Base-by-base conservation (phyloP, 139 green algal species). In the Ostreobium quekettii region DNA sequence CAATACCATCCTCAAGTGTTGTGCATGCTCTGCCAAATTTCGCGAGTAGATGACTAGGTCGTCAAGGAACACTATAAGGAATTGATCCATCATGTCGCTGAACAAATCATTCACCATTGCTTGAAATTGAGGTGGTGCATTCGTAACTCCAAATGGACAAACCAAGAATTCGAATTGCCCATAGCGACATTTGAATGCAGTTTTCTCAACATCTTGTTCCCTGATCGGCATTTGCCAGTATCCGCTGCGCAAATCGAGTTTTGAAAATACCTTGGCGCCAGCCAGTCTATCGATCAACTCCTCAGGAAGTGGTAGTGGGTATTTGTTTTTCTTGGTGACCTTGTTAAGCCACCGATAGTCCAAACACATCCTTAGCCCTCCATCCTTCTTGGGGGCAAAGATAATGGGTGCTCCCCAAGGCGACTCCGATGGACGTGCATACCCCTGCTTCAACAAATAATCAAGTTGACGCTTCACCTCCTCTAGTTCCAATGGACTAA, bases 331-430 rank as follows among this genome's bases (percentile, higher is more conserved):
- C 26, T 82, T 37, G 6, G 78, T 86, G 1, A 77, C 66, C 1
- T 71, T 67, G 49, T 87, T 90, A 8, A 84, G 33, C 2, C 64
- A 70, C 1, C 82, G 65, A 47, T 87, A 88, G 48, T 87, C 82
- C 35, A 85, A 66, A 33, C 67, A 80, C 72, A 90, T 76, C 22
- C 80, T 56, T 2, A 87, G 46, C 15, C 36, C 60, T 26, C 76
- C 75, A 63, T 85, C 77, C 46, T 83, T 75, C 72, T 90, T 88
- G 0, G 48, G 53, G 1, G 73, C 80, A 75, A 89, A 89, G 0
- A 91, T 65, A 3, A 87, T 62, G 1, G 78, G 72, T 28, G 78
- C 73, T 30, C 71, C 77, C 63, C 71, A 84, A 4, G 79, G 73
- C n/a, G 77, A 85, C 1, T 31, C 49, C 36, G 39, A 68, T 36